A percentile compares a stretch with the other conserved stretches of the same genome.
Evolutionary conservation across 306 rosid species (phyloP).

Genomic region (Neltuma alba): DNA sequence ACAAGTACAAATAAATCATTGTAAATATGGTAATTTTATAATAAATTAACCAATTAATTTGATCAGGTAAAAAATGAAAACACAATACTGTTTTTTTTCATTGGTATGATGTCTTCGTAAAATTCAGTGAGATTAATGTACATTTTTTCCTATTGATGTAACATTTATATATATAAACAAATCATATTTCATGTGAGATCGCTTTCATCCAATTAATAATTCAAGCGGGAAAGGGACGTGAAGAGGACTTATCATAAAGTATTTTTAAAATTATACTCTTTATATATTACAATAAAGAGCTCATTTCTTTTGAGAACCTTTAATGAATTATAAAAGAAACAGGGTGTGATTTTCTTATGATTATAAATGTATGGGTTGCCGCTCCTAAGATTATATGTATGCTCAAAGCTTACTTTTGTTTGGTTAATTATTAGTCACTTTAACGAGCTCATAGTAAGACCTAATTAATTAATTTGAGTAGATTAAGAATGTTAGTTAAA

Average conservation of each 20-base stretch:
- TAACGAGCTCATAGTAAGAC: background rate
- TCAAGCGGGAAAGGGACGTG: background rate
- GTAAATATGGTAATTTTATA: background rate
- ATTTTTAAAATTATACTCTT: background rate
- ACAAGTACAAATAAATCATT: background rate
- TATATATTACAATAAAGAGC: background rate
- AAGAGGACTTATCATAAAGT: background rate
- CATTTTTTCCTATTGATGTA: background rate
- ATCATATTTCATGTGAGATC: background rate
- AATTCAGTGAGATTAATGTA: background rate
- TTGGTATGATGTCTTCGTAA: background rate
- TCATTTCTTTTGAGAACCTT: background rate
- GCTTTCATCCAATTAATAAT: slow-evolving; percentile 3
- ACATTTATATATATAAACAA: too few species aligned
- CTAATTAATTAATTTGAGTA: too few species aligned
- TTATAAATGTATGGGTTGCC: background rate
- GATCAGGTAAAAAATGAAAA: too few species aligned
- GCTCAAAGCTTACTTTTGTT: background rate
- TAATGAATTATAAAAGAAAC: background rate
- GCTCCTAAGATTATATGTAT: background rate
- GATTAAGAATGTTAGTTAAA: too few species aligned
- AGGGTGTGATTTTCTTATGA: background rate
- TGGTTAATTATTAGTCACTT: background rate
- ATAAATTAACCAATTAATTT: background rate
- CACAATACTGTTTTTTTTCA: background rate